These are phyloP conservation scores for Sarocladium oryzae DNA, from an alignment of 2,329 filamentous ascomycete genomes.

Conservation along the genomic window DNA sequence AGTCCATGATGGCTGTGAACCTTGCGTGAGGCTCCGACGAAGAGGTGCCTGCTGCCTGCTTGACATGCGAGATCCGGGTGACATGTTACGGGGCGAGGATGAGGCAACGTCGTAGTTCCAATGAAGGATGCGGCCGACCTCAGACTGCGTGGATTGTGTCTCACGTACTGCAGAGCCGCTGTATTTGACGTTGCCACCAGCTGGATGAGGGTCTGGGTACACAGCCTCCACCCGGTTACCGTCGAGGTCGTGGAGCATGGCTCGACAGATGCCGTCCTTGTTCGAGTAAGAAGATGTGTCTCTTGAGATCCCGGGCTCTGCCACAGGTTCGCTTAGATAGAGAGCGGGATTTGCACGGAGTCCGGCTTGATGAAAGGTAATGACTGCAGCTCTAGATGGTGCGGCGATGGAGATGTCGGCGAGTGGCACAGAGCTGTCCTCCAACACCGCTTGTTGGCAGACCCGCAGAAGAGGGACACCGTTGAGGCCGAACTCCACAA, in stretches of 20 bases:
- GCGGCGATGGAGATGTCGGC: conserved; percentile 2
- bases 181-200: conserved; percentile 27
- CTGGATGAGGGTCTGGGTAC: conserved; percentile 32
- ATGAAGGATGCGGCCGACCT: conserved; percentile 38
- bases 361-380: conserved; percentile 3
- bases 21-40: conserved; percentile 26
- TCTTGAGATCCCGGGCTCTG: not conserved
- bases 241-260: conserved; percentile 69
- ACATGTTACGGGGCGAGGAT: not conserved
- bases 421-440: not conserved
- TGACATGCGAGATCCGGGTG: not conserved
- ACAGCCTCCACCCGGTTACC: conserved; percentile 80
- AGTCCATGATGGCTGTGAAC: not conserved
- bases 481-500: conserved; percentile 5
- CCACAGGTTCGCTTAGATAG: not conserved
- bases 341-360: conserved; percentile 6
- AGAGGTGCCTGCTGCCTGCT: not conserved
- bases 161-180: conserved; percentile 26
- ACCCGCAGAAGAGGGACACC: conserved; percentile 7
- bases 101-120: conserved; percentile 42
- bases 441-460: not conserved
- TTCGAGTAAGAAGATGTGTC: conserved; percentile 5
- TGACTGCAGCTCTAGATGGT: conserved; percentile 2
- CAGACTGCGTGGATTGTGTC: conserved; percentile 30
- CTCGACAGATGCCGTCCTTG: conserved; percentile 21